A percentile compares a stretch with the other conserved stretches of the same genome.
These are phyloP conservation scores for Heterobasidion annosum DNA, from an alignment of 1,284 basidiomycete species.

Conservation along the genomic window DNA sequence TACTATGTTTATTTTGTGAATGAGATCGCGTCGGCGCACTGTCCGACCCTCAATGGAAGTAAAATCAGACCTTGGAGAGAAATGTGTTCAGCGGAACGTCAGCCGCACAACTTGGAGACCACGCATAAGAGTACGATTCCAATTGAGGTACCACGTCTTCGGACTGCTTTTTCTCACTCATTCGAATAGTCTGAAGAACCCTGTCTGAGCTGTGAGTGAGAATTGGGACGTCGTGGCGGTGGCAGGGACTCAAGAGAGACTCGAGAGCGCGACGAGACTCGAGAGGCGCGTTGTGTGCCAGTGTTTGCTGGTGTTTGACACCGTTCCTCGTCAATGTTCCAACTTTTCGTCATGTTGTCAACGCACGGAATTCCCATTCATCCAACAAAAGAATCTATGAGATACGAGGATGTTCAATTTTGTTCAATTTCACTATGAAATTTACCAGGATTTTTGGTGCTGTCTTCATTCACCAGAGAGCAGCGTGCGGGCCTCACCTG, in stretches of 20 bases:
- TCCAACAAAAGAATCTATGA: too few species aligned
- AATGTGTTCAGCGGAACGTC: slow-evolving; percentile 32
- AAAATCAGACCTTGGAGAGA: slow-evolving; percentile 31
- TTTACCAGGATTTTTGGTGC: too few species aligned
- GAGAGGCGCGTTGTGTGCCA: not conserved
- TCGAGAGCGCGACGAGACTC: not conserved
- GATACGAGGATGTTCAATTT: too few species aligned
- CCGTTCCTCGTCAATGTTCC: not conserved
- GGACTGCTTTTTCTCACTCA: not conserved
- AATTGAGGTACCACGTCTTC: slow-evolving; percentile 4
- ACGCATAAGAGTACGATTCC: slow-evolving; percentile 32
- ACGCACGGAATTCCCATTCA: too few species aligned
- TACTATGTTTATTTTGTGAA: slow-evolving; percentile 28
- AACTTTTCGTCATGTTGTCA: too few species aligned
- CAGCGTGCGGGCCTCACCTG: too few species aligned
- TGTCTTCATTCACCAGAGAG: too few species aligned
- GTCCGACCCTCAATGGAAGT: not conserved
- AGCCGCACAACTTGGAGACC: slow-evolving; percentile 26
- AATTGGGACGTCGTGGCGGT: too few species aligned
- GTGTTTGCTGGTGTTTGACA: not conserved
- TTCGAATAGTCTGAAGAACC: not conserved
- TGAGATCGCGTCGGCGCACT: not conserved
- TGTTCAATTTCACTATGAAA: too few species aligned
- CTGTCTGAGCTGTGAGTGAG: too few species aligned
- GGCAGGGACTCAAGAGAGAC: not conserved